Conservation (phyloP, 1,139 yeast species). For the Kazachstania sp. region DNA sequence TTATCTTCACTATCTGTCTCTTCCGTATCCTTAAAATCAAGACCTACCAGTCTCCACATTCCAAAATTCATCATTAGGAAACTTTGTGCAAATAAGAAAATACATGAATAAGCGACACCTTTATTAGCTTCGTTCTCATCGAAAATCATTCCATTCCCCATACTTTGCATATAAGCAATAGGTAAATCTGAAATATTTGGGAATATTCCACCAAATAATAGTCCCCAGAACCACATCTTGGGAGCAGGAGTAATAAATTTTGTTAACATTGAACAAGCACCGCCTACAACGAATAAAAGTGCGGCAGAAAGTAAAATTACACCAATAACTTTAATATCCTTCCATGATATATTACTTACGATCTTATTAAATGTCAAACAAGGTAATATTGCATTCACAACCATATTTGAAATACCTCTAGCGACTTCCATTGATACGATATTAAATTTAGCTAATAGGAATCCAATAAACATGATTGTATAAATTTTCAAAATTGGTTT, state of each 20-base stretch:
- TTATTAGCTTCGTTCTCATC: slow-evolving; percentile 47
- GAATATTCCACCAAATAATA: slow-evolving; percentile 61
- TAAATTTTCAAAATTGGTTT: slow-evolving; percentile 87
- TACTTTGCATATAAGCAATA: slow-evolving; percentile 77
- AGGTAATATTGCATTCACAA: slow-evolving; percentile 68
- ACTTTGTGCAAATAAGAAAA: slow-evolving; percentile 61
- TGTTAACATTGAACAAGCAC: slow-evolving; percentile 34
- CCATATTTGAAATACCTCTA: slow-evolving; percentile 61
- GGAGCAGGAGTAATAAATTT: slow-evolving; percentile 45
- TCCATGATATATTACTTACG: slow-evolving; percentile 58
- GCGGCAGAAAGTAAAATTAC: slow-evolving; percentile 58
- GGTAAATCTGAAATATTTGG: slow-evolving; percentile 85
- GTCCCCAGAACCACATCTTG: slow-evolving; percentile 70
- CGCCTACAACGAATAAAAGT: slow-evolving; percentile 46
- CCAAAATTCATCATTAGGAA: slow-evolving; percentile 69
- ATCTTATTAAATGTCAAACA: slow-evolving; percentile 72
- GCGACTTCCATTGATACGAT: slow-evolving; percentile 67
- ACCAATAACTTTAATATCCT: slow-evolving; percentile 69
- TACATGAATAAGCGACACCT: slow-evolving; percentile 80
- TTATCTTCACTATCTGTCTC: background rate
- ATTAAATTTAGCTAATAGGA: slow-evolving; percentile 52
- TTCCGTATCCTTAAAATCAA: slow-evolving; percentile 49
- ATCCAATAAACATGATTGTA: slow-evolving; percentile 65
- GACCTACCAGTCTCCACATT: slow-evolving; percentile 54
- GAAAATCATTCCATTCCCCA: slow-evolving; percentile 57